phyloP scores from a whole-genome alignment of 2,329 filamentous ascomycete genomes.

The Exserohilum turcica region DNA sequence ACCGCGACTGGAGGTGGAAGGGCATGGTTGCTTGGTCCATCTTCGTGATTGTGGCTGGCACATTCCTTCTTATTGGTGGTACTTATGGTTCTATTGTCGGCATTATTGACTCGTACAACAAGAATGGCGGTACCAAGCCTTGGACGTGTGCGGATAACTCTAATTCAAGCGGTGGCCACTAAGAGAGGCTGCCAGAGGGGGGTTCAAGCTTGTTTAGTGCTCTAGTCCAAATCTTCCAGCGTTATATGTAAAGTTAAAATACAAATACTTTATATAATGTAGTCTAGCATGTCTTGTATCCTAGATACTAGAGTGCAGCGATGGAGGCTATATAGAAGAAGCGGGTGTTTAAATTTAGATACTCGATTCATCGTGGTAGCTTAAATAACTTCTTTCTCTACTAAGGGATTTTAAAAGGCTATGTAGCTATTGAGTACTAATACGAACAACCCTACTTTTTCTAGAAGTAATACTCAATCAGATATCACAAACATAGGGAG shows the following conservation, averaged over 20 bases:
- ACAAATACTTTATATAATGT: not conserved
- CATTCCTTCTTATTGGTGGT: slow-evolving; percentile 31
- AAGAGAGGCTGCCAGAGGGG: not conserved
- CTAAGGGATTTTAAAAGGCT: no score
- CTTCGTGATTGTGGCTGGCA: slow-evolving; percentile 31
- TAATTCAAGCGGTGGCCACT: slow-evolving; percentile 18
- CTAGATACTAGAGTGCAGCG: not conserved
- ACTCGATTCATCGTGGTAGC: no score
- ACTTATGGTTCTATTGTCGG: slow-evolving; percentile 35
- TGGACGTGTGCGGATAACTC: slow-evolving; percentile 38
- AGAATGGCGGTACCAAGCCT: slow-evolving; percentile 26
- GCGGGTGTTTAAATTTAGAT: not conserved
- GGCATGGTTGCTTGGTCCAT: slow-evolving; percentile 29
- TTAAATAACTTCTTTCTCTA: no score
- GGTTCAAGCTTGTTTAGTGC: not conserved
- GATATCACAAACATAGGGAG: no score
- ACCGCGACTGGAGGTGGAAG: slow-evolving; percentile 22
- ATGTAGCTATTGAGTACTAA: no score
- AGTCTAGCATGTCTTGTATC: not conserved
- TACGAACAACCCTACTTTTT: no score
- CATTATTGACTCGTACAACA: slow-evolving; percentile 35
- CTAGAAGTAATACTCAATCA: no score
- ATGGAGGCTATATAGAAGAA: not conserved
- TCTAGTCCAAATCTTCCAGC: not conserved
- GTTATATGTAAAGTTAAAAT: slow-evolving; percentile 7